A percentile compares a stretch with the other conserved stretches of the same genome.
phyloP scores from a whole-genome alignment of 495 filamentous ascomycete species.

The Aspergillus sparsus region DNA sequence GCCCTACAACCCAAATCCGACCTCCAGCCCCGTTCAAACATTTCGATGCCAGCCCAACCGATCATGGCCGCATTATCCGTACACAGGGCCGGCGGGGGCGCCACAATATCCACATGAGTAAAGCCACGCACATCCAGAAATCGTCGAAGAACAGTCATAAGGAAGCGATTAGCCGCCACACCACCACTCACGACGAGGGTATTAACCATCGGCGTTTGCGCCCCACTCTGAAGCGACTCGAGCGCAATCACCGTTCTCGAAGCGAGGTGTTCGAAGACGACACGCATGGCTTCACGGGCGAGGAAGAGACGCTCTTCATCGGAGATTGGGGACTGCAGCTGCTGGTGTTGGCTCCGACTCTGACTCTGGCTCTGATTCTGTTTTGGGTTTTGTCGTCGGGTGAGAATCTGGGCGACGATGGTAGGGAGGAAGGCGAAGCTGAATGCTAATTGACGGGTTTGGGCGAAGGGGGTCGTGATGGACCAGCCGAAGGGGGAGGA shows the following conservation, averaged over 20 bases:
- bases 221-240: conserved; percentile 28
- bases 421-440: conserved; percentile 67
- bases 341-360: neutral
- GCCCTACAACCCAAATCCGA: conserved; percentile 60
- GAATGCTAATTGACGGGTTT: conserved; percentile 55
- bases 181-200: conserved; percentile 85
- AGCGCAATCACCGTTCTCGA: conserved; percentile 70
- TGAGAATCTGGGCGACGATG: conserved; percentile 50
- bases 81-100: conserved; percentile 74
- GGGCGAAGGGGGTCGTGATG: conserved; percentile 55
- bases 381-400: conserved; percentile 26
- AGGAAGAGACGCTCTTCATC: conserved; percentile 58
- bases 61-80: conserved; percentile 99
- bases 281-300: conserved; percentile 69
- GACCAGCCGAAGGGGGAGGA: conserved; percentile 57
- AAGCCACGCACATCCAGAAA: conserved; percentile 67
- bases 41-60: conserved; percentile 89
- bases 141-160: conserved; percentile 64
- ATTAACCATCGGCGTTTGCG: conserved; percentile 29
- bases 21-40: conserved; percentile 78
- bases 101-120: conserved; percentile 59
- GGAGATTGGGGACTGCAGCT: conserved; percentile 24
- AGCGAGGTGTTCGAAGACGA: conserved; percentile 87
- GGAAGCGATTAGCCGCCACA: conserved; percentile 79
- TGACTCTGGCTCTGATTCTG: neutral